A percentile compares a stretch with the other conserved stretches of the same genome.
Conservation (phyloP, 148 eudicot species). For the Suaeda aralocaspica region DNA sequence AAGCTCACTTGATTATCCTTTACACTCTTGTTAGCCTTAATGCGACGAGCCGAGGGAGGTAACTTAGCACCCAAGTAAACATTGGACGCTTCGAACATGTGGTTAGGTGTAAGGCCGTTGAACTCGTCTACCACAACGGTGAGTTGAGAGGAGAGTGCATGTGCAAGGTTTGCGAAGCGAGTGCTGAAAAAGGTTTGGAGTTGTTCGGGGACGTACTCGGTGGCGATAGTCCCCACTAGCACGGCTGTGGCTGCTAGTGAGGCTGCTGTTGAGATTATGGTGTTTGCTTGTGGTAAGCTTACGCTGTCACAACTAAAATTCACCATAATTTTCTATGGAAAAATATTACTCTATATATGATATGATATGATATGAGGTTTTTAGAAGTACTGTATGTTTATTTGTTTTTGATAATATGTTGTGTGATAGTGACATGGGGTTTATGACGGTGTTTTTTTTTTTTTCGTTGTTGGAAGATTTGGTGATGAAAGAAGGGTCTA, state of each 20-base stretch:
- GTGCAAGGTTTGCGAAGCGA: constrained; percentile 24
- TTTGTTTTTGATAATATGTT: no score
- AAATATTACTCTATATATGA: no score
- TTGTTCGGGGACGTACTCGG: constrained; percentile 43
- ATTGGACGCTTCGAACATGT: constrained; percentile 45
- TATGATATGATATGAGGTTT: no score
- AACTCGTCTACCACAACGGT: constrained; percentile 52
- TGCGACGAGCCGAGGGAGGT: constrained; percentile 29
- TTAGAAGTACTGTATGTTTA: not conserved
- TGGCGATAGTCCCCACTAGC: constrained; percentile 39
- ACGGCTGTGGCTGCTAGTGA: constrained; percentile 47
- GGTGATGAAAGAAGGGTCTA: constrained; percentile 7
- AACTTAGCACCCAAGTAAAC: constrained; percentile 41
- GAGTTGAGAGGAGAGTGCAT: constrained; percentile 41
- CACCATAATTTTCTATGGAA: constrained; percentile 12
- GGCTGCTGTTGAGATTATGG: constrained; percentile 45
- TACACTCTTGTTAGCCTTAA: constrained; percentile 36
- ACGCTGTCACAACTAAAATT: constrained; percentile 19
- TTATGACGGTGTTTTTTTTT: not conserved
- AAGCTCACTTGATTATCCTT: constrained; percentile 33
- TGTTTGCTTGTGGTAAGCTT: constrained; percentile 25
- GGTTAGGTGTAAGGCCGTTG: constrained; percentile 46
- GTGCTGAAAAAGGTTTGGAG: constrained; percentile 35
- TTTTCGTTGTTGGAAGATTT: not conserved
- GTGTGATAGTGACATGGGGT: no score